These are phyloP conservation scores for Pseudohyphozyma bogoriensis DNA, from an alignment of 768 basidiomycete species.

Conservation along the genomic window DNA sequence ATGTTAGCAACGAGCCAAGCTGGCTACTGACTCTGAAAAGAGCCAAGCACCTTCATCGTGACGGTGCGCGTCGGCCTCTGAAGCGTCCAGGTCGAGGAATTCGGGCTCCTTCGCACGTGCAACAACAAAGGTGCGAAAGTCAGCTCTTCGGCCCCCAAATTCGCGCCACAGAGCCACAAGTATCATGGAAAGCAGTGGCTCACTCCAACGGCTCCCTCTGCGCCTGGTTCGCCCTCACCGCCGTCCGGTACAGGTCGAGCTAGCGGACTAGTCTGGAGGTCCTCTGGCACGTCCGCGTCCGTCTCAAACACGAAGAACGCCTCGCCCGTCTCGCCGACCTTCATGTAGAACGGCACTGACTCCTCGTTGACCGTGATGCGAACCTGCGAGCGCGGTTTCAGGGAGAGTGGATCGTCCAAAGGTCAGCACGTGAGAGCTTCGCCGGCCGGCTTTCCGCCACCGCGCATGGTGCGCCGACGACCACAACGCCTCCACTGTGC, in stretches of 20 bases:
- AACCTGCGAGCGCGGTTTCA: slow-evolving; percentile 47
- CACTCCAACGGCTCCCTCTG: background rate
- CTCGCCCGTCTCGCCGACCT: slow-evolving; percentile 96
- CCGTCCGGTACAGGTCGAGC: slow-evolving; percentile 41
- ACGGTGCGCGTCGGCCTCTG: slow-evolving; percentile 9
- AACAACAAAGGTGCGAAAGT: background rate
- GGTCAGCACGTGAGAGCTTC: background rate
- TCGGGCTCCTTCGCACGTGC: slow-evolving; percentile 47
- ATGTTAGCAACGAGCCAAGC: background rate
- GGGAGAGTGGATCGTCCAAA: background rate
- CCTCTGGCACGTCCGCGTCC: slow-evolving; percentile 81
- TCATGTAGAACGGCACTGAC: slow-evolving; percentile 87
- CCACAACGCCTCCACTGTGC: no score
- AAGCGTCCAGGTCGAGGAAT: slow-evolving; percentile 70
- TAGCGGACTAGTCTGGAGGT: slow-evolving; percentile 87
- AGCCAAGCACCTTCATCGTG: background rate
- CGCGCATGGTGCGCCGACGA: background rate
- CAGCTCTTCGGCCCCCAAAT: background rate
- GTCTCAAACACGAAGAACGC: slow-evolving; percentile 99
- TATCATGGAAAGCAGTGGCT: no score
- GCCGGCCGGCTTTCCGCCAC: background rate
- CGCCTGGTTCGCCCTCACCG: slow-evolving; percentile 17
- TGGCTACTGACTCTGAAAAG: background rate
- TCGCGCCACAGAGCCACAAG: background rate
- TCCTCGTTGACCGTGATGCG: slow-evolving; percentile 77